Evolutionary conservation across 169 alveolate genomes (phyloP).

Genomic region (Plasmodium vinckei): DNA sequence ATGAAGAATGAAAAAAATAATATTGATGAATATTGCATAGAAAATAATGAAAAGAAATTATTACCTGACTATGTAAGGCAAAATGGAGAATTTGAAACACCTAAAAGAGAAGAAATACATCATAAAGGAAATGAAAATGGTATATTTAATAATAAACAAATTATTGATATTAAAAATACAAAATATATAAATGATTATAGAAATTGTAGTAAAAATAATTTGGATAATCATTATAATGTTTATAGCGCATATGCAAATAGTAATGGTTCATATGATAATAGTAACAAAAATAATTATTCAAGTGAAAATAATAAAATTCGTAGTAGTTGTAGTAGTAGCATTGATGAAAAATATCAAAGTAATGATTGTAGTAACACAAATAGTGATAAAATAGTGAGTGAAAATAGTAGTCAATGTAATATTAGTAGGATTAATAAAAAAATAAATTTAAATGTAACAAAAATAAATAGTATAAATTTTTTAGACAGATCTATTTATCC

Average conservation of each 20-base stretch:
- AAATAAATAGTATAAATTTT: constrained; percentile 23
- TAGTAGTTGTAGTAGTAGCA: background rate
- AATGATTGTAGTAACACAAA: background rate
- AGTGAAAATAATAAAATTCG: background rate
- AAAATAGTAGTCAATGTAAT: background rate
- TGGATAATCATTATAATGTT: background rate
- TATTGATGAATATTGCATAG: too few relatives aligned
- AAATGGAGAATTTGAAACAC: too few relatives aligned
- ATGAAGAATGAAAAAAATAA: too few relatives aligned
- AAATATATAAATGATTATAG: too few relatives aligned
- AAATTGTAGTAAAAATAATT: background rate
- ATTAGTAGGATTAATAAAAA: background rate
- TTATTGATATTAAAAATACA: too few relatives aligned
- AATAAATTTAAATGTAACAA: background rate
- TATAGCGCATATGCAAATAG: background rate
- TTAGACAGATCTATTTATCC: constrained; percentile 31
- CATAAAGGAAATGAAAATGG: too few relatives aligned
- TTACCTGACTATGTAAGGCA: too few relatives aligned
- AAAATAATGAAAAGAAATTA: too few relatives aligned
- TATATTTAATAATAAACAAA: too few relatives aligned
- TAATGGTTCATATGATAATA: background rate
- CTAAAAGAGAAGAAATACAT: too few relatives aligned
- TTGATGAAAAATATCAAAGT: background rate
- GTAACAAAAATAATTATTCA: background rate
- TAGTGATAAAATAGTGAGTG: background rate